These are phyloP conservation scores for Isatis tinctoria DNA, from an alignment of 345 rosid species.

Conservation along the genomic window DNA sequence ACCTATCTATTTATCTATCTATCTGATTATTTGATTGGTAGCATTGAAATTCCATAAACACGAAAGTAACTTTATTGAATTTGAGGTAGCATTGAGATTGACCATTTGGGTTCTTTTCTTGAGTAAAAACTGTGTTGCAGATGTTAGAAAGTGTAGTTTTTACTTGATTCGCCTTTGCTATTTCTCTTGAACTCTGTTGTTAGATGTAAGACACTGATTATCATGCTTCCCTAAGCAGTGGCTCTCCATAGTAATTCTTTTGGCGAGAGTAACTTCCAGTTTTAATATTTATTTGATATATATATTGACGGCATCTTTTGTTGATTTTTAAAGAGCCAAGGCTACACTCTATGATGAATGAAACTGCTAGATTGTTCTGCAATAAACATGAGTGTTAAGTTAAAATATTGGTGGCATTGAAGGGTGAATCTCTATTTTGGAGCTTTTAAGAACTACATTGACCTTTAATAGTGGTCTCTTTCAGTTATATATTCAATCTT, in stretches of 20 bases:
- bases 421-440: not conserved
- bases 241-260: constrained; percentile 9
- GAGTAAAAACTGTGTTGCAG: not conserved
- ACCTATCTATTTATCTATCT: not conserved
- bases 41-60: not conserved
- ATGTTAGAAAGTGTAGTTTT: constrained; percentile 14
- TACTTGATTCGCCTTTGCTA: not conserved
- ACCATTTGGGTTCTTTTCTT: constrained; percentile 8
- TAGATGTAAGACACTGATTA: not conserved
- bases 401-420: not conserved
- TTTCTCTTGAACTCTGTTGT: not conserved
- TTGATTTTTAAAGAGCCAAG: constrained; percentile 1
- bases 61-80: not conserved
- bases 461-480: constrained; percentile 26
- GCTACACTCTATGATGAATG: constrained; percentile 13
- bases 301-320: not conserved
- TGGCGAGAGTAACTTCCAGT: constrained; percentile 3
- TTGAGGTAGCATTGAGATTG: constrained; percentile 13
- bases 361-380: not conserved
- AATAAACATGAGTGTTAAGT: not conserved
- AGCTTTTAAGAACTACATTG: not conserved
- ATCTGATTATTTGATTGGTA: constrained; percentile 1
- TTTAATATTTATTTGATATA: constrained; percentile 2
- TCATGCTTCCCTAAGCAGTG: not conserved
- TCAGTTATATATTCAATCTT: constrained; percentile 88